Conservation (phyloP, 2,329 filamentous ascomycete genomes). For the Talaromyces marneffei region DNA sequence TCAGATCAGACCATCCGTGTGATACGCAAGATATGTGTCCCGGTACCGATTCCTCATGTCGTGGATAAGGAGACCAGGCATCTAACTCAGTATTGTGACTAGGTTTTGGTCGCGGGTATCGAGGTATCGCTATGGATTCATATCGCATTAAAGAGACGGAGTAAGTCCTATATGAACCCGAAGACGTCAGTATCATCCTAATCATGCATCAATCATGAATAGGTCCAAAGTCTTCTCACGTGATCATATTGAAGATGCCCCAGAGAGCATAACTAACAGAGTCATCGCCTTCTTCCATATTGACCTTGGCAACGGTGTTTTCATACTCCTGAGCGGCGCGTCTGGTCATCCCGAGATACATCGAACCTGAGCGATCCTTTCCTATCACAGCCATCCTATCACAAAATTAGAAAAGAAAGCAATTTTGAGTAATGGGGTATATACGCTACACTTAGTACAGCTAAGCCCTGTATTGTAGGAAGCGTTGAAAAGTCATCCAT, state of each 20-base stretch:
- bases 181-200: neutral
- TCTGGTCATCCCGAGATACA: constrained; percentile 3
- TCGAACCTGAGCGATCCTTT: neutral
- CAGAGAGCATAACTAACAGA: constrained; percentile 5
- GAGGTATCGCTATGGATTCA: neutral
- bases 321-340: neutral
- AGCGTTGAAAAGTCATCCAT: neutral
- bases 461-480: neutral
- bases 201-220: too few species aligned
- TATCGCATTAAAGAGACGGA: neutral
- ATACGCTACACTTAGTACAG: neutral
- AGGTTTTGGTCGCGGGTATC: neutral
- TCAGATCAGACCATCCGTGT: constrained; percentile 2
- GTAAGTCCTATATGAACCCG: neutral
- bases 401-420: neutral
- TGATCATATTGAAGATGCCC: constrained; percentile 6
- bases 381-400: neutral
- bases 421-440: neutral
- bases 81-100: neutral
- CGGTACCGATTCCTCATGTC: neutral
- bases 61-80: neutral
- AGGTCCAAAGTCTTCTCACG: neutral
- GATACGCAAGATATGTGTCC: constrained; percentile 2
- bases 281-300: neutral
- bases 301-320: neutral